Evolutionary conservation across 352 stramenopile species (phyloP), one percentile per base, ranked within the genome.

Genomic region (Globisporangium apiculatum): DNA sequence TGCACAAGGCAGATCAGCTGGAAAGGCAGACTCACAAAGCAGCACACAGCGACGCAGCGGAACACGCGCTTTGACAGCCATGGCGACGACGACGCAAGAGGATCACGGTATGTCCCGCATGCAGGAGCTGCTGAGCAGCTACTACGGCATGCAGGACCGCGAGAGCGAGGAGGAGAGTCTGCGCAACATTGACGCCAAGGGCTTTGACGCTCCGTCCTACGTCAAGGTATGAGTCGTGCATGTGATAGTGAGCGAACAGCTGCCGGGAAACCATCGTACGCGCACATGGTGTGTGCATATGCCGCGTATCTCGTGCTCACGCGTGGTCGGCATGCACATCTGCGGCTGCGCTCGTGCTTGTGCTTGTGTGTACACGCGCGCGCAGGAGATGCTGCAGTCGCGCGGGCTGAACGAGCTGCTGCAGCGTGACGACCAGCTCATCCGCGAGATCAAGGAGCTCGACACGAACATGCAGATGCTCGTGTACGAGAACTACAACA

Each of bases 401-500:
- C 71, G 79, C 35, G 75, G 79, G 11, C 67, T 95, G 36, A 82
- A 85, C 46, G 85, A 95, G 10, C 71, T 95, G 36, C 64, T 95
- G 24, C 60, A 69, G 48, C 73, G 66, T 8, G 85, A 95, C 64
- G 79, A 92, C 56, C 71, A 82, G 55, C 68, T 95, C 40, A 94
- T 94, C 58, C 67, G 71, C 57, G 78, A 98, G 72, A 93, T 97
- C 55, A 97, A 97, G 63, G 91, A 94, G 41, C 80, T 99, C 15
- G 97, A 99, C 73, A 97, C 89, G 18, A 98, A 97, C 54, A 99
- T 99, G 97, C 97, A 99, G 78, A 99, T 98, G 72, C 80, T 99
- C 47, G 97, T 99, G 18, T 99, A 99, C 70, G 97, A 99, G 65
- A 99, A 99, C 75, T 99, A 99, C 84, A 98, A 96, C 75, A 99